Evolutionary conservation across 2,329 filamentous ascomycete species (phyloP).

Genomic region (Aspergillus awamori): DNA sequence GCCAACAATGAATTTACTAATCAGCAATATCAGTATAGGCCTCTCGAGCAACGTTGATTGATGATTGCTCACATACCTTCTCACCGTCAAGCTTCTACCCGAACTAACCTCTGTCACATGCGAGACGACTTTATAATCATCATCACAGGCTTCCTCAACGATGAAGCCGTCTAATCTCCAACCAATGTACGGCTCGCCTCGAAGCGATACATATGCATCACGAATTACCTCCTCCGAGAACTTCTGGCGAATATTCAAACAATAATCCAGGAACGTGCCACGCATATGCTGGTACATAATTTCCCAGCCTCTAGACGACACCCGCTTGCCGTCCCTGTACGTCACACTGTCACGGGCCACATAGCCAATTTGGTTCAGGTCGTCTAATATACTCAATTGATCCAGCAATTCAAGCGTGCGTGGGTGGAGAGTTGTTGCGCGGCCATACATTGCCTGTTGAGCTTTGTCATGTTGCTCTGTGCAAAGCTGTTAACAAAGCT

Average conservation of each 20-base stretch:
- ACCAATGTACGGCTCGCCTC: not conserved
- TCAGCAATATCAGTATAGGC: not conserved
- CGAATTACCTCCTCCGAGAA: slow-evolving; percentile 59
- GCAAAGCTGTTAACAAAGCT: not conserved
- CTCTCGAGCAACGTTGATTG: too few relatives aligned
- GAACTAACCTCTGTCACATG: not conserved
- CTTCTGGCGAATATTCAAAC: slow-evolving; percentile 58
- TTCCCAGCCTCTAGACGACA: slow-evolving; percentile 32
- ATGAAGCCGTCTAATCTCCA: not conserved
- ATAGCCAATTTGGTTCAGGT: slow-evolving; percentile 63
- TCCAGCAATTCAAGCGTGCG: slow-evolving; percentile 52
- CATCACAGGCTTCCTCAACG: not conserved
- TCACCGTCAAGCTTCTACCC: not conserved
- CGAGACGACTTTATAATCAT: not conserved
- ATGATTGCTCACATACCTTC: not conserved
- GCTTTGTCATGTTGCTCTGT: slow-evolving; percentile 45
- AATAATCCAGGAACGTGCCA: slow-evolving; percentile 56
- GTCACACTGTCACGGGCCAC: slow-evolving; percentile 32
- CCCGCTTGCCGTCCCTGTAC: slow-evolving; percentile 38
- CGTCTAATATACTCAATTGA: slow-evolving; percentile 43
- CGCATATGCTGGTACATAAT: slow-evolving; percentile 57
- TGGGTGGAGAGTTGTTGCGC: slow-evolving; percentile 48
- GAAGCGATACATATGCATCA: slow-evolving; percentile 30
- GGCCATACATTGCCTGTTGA: slow-evolving; percentile 51
- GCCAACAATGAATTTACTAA: slow-evolving; percentile 42